Evolutionary conservation across 768 basidiomycete species (phyloP).

Genomic region (Punctularia strigosozonata): DNA sequence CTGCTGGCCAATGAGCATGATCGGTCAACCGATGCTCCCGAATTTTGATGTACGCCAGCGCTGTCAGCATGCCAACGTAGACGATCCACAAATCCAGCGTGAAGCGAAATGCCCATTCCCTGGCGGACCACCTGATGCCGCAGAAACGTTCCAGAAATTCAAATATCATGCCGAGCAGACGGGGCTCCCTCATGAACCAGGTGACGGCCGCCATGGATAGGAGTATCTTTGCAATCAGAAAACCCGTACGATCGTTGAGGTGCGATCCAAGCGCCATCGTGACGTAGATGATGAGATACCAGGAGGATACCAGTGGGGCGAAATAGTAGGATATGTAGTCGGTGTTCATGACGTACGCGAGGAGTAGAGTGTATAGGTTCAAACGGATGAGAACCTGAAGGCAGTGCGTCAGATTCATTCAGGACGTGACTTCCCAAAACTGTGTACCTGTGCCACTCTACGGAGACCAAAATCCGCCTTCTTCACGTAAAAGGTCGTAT

Average conservation of each 20-base stretch:
- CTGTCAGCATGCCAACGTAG: conserved; percentile 75
- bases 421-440: conserved; percentile 2
- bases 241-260: conserved; percentile 56
- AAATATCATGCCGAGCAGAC: conserved; percentile 58
- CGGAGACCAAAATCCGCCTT: conserved; percentile 79
- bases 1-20: conserved; percentile 49
- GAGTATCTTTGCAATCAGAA: conserved; percentile 63
- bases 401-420: conserved; percentile 6
- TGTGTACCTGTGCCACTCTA: conserved; percentile 60
- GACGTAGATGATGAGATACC: conserved; percentile 78
- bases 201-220: conserved; percentile 54
- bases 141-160: conserved; percentile 48
- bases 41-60: conserved; percentile 62
- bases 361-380: conserved; percentile 70
- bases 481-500: conserved; percentile 79
- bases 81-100: conserved; percentile 84
- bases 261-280: conserved; percentile 64
- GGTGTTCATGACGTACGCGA: conserved; percentile 88
- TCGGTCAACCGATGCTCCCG: conserved; percentile 65
- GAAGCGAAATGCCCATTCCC: conserved; percentile 84
- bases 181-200: conserved; percentile 49
- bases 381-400: conserved; percentile 75
- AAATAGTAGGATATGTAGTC: conserved; percentile 90
- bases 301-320: conserved; percentile 80
- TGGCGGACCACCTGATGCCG: conserved; percentile 72